Conservation (phyloP, 108 stramenopile genomes). For the Nannochloropsis oceanica region DNA sequence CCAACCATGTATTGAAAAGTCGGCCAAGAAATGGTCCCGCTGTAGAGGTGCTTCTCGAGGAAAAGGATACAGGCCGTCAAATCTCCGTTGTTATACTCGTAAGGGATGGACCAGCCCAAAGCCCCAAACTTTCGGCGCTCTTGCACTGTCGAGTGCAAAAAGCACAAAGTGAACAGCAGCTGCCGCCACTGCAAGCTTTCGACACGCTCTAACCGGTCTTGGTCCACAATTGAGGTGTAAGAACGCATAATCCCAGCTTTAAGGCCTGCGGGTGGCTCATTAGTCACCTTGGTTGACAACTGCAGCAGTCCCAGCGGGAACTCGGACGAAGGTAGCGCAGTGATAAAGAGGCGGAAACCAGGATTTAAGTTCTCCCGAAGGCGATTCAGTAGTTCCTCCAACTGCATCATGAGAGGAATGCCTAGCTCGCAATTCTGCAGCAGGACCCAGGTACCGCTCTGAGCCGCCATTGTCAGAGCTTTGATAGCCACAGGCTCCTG, state of each 20-base stretch:
- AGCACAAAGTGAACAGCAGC: constrained; percentile 63
- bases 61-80: constrained; percentile 69
- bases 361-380: constrained; percentile 56
- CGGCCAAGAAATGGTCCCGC: constrained; percentile 67
- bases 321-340: constrained; percentile 61
- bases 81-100: constrained; percentile 80
- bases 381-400: constrained; percentile 61
- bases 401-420: constrained; percentile 60
- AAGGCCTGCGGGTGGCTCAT: constrained; percentile 71
- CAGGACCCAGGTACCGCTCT: constrained; percentile 78
- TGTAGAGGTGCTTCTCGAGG: constrained; percentile 77
- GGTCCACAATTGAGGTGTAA: constrained; percentile 75
- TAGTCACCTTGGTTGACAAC: constrained; percentile 81
- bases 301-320: constrained; percentile 78
- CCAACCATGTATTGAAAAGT: constrained; percentile 83
- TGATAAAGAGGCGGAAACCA: constrained; percentile 72
- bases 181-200: constrained; percentile 76
- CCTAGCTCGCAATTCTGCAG: constrained; percentile 79
- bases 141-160: constrained; percentile 59
- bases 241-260: constrained; percentile 67
- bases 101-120: constrained; percentile 76
- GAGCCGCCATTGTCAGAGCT: constrained; percentile 62
- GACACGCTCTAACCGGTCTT: constrained; percentile 70
- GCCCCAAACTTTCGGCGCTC: constrained; percentile 83
- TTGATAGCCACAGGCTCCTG: constrained; percentile 77